phyloP scores from a whole-genome alignment of 31 red algal species.

The Odonthalia washingtoniensis region DNA sequence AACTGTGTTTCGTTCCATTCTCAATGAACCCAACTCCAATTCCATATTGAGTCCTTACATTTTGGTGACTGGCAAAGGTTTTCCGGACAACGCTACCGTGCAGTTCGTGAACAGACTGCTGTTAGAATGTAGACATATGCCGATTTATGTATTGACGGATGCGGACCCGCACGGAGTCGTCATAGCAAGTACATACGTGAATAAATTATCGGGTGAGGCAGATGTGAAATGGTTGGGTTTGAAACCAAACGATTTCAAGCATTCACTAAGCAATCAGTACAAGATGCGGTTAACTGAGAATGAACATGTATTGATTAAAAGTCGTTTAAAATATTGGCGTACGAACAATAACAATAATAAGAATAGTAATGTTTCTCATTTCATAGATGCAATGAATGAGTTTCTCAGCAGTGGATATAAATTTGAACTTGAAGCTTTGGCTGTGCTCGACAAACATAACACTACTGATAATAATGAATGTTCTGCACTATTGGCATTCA shows the following conservation, averaged over 20 bases:
- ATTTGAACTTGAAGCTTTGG: constrained; percentile 75
- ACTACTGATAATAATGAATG: too few species aligned
- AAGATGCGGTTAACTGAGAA: constrained; percentile 31
- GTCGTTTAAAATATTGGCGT: constrained; percentile 29
- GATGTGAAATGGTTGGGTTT: constrained; percentile 63
- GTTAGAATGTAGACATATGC: neutral
- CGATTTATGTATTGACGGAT: constrained; percentile 76
- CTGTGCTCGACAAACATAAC: too few species aligned
- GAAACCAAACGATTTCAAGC: constrained; percentile 39
- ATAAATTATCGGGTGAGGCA: neutral
- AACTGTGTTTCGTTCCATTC: constrained; percentile 54
- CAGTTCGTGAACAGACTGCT: constrained; percentile 37
- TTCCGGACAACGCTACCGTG: constrained; percentile 60
- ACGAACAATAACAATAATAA: neutral
- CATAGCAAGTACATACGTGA: constrained; percentile 68
- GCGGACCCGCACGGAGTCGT: constrained; percentile 77
- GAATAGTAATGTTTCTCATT: neutral
- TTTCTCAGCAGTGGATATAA: constrained; percentile 42
- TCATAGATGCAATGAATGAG: constrained; percentile 21
- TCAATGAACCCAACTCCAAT: constrained; percentile 14
- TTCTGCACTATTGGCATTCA: too few species aligned
- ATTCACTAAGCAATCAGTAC: too few species aligned
- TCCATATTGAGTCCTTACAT: constrained; percentile 34
- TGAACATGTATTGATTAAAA: constrained; percentile 46
- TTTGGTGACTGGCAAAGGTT: constrained; percentile 78